Percentiles rank a stretch among this genome's conserved stretches.
phyloP scores from a whole-genome alignment of 2,329 filamentous ascomycete genomes.

The Dactylellina sp. region DNA sequence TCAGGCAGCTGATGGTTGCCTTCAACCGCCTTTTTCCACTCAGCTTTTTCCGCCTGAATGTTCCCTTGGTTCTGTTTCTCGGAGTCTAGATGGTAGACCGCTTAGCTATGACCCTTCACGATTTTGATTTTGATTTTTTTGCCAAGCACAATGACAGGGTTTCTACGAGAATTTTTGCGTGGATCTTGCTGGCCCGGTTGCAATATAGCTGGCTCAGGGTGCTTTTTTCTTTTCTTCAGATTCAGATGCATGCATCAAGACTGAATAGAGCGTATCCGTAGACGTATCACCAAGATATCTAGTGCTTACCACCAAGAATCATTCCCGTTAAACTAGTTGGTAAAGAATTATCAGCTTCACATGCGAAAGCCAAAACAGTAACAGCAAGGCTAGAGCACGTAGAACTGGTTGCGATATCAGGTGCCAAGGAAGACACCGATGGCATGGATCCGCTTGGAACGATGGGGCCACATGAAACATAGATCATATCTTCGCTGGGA shows the following conservation, averaged over 20 bases:
- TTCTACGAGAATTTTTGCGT: not conserved
- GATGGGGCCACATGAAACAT: slow-evolving; percentile 42
- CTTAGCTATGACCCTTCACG: slow-evolving; percentile 9
- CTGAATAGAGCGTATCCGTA: not conserved
- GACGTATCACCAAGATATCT: not conserved
- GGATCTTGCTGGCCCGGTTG: slow-evolving; percentile 9
- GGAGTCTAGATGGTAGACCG: not conserved
- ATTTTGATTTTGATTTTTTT: not conserved
- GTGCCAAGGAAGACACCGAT: slow-evolving; percentile 48
- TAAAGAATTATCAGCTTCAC: slow-evolving; percentile 35
- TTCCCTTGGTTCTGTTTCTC: slow-evolving; percentile 31
- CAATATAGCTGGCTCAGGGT: not conserved
- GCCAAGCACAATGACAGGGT: not conserved
- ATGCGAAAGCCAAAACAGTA: slow-evolving; percentile 11
- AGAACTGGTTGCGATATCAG: slow-evolving; percentile 38
- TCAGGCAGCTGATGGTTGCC: slow-evolving; percentile 38
- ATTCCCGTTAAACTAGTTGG: slow-evolving; percentile 23
- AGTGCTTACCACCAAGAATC: slow-evolving; percentile 34
- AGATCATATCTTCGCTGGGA: not conserved
- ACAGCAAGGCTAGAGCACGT: slow-evolving; percentile 10
- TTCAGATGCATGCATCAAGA: slow-evolving; percentile 5
- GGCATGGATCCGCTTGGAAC: slow-evolving; percentile 29
- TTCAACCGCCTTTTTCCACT: slow-evolving; percentile 32
- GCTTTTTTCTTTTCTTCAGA: slow-evolving; percentile 25
- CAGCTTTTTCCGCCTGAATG: slow-evolving; percentile 31